Evolutionary conservation across 257 asterid species (phyloP), one percentile per base, ranked within the genome.

Genomic region (Handroanthus guayacan): DNA sequence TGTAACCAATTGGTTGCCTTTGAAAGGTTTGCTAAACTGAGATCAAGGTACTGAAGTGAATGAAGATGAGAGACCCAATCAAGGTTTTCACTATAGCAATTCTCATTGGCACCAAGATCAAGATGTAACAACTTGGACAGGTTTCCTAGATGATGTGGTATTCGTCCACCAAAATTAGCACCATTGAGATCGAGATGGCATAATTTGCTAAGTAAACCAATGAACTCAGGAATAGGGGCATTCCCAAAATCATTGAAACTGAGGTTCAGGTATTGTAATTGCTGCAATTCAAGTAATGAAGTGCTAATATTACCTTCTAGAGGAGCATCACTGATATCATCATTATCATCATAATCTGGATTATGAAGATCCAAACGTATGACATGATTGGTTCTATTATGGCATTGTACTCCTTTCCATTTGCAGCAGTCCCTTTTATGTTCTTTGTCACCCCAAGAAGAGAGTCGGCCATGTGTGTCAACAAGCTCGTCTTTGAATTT

Each of bases 1-100:
- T 77, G 41, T 14, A 58, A 6, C 81, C 76, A 81, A 57, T 76
- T 73, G 14, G 31, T 57, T 65, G 66, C 67, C 37, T 3, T 14
- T 13, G 69, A 54, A 13, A 81, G 72, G 64, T 66, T 5, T 39
- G 36, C 70, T 18, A 13, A 3, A 18, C 43, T 3, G 41, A 83
- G 62, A 9, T 58, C 36, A 3, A 83, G 72, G 12, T 76, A 31
- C 17, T 57, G 67, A 47, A 76, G 45, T 17, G 51, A 75, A 50
- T 4, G 11, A 79, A 55, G 56, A 48, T 6, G 36, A 45, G 65
- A 72, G 47, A 77, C 5, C 85, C 80, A 81, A 0, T 67, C 69
- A 18, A 80, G 74, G 12, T 14, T 75, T 31, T 71, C 38, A 44
- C 61, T 67, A 6, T 34, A 43, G 45, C 56, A 7, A 62, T 38